These are phyloP conservation scores for Dillenia suffruticosa DNA, from an alignment of 164 flowering plant species.

Conservation along the genomic window DNA sequence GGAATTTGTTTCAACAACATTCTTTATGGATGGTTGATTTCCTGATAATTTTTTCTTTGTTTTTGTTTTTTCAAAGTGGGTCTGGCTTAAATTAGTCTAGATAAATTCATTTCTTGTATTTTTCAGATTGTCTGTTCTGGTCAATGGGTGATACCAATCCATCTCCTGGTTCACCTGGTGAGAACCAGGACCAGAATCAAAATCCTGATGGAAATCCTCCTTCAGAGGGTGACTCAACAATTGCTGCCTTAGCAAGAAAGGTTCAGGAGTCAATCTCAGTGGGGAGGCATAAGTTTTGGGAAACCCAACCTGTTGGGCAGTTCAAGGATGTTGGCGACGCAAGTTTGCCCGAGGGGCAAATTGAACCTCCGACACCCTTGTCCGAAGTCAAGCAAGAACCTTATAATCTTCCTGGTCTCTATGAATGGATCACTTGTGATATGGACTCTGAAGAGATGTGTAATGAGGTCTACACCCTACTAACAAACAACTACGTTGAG, in stretches of 20 bases:
- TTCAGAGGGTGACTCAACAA: conserved; percentile 27
- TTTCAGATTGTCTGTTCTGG: too few relatives aligned
- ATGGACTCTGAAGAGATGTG: conserved; percentile 40
- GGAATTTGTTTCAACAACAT: too few relatives aligned
- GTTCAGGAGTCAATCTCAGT: conserved; percentile 42
- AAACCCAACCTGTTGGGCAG: conserved; percentile 55
- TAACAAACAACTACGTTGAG: conserved; percentile 46
- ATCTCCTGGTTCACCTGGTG: conserved; percentile 19
- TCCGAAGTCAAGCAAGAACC: conserved; percentile 50
- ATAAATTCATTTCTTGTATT: too few relatives aligned
- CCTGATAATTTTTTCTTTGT: too few relatives aligned
- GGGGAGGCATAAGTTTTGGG: conserved; percentile 49
- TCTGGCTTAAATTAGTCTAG: too few relatives aligned
- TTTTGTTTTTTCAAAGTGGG: too few relatives aligned
- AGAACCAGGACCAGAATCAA: conserved; percentile 17
- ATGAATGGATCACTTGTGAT: conserved; percentile 51
- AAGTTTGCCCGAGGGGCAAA: conserved; percentile 45
- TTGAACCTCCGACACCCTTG: conserved; percentile 40
- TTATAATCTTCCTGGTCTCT: conserved; percentile 36
- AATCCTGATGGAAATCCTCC: conserved; percentile 21
- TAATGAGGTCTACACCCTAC: conserved; percentile 37
- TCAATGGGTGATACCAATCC: conserved; percentile 30
- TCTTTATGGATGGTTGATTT: too few relatives aligned
- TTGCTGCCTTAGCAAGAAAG: conserved; percentile 27
- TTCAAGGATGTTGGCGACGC: conserved; percentile 45